Evolutionary conservation across 345 rosid species (phyloP), one percentile per base, ranked within the genome.

Genomic region (Rhodamnia argentea): DNA sequence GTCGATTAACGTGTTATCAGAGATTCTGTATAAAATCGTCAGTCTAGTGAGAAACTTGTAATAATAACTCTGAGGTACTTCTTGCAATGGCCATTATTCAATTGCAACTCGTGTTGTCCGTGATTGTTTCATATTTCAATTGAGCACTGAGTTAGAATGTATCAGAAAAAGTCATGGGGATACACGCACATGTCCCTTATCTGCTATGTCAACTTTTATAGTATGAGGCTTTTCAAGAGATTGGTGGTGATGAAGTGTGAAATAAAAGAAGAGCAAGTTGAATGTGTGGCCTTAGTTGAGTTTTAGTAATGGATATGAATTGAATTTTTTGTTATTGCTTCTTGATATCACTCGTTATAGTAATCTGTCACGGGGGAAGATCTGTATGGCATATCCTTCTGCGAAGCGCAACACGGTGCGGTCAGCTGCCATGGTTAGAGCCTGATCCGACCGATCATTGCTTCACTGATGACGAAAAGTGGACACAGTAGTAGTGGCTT

Each of bases 371-470:
- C 85, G 95, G 98, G 98, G 97, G 59, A 95, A 84, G 91, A 93
- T 92, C 87, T 95, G 99, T 82, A 97, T 96, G 32, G 97, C 98
- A 40, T 95, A 95, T 88, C 99, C 98, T 27, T 94, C 97, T 5
- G 96, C 95, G 91, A 95, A 95, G 91, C 96, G 94, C 53, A 90
- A 97, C 3, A 95, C 93, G 85, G 92, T 92, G 50, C 89, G 95
- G 89, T 89, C 91, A 1, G 98, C 98, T 74, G 98, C 94, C 93
- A 4, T 95, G 98, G 99, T 86, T 95, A 78, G 99, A 95, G 70
- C 98, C 98, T n/a, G 93, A 95, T 87, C 96, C 96, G 1, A 93
- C 95, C 40, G 89, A 92, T 86, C 88, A 93, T 54, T 95, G 98
- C 89, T 96, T 88, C 92, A 95, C 96, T 1, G 95, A 96, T 29